A percentile compares a stretch with the other conserved stretches of the same genome.
Evolutionary conservation across 371 early-diverging fungal species (phyloP).

Genomic region (Capniomyces stellatus): DNA sequence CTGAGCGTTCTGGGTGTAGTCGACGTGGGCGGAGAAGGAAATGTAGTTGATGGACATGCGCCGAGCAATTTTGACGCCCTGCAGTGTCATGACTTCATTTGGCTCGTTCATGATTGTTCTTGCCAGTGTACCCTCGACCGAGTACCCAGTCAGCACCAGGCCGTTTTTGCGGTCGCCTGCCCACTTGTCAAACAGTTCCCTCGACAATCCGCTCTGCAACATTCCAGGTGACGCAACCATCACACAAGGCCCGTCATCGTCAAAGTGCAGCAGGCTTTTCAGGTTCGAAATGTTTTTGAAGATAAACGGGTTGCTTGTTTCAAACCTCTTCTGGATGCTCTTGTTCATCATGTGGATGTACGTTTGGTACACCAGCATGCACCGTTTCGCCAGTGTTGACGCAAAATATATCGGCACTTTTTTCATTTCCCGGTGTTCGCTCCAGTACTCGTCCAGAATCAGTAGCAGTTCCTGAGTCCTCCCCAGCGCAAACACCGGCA

Average conservation of each 20-base stretch:
- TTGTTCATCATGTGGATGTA: conserved; percentile 99
- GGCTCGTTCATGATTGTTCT: conserved; percentile 87
- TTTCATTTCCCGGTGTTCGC: conserved; percentile 83
- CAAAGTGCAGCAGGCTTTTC: conserved; percentile 82
- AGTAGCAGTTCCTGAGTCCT: conserved; percentile 97
- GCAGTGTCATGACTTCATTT: conserved; percentile 70
- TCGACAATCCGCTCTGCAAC: conserved; percentile 97
- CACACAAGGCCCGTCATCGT: conserved; percentile 98
- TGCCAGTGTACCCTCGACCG: conserved; percentile 97
- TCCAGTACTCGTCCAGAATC: conserved; percentile 99
- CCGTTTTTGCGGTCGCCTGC: conserved; percentile 92
- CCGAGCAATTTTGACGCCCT: conserved; percentile 78
- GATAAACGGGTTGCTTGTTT: conserved; percentile 87
- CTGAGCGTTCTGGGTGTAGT: conserved; percentile 94
- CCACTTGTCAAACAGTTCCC: conserved; percentile 98
- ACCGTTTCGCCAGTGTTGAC: conserved; percentile 91
- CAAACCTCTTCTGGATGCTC: conserved; percentile 80
- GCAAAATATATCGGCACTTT: conserved; percentile 98
- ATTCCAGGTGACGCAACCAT: conserved; percentile 99
- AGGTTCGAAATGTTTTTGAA: conserved; percentile 96
- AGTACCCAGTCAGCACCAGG: conserved; percentile 97
- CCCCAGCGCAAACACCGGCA: conserved; percentile 99
- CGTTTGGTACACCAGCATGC: conserved; percentile 98
- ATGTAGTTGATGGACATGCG: conserved; percentile 93
- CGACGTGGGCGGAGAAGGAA: conserved; percentile 99